These are phyloP conservation scores for Glycine soja DNA, from an alignment of 306 rosid species.

Conservation along the genomic window DNA sequence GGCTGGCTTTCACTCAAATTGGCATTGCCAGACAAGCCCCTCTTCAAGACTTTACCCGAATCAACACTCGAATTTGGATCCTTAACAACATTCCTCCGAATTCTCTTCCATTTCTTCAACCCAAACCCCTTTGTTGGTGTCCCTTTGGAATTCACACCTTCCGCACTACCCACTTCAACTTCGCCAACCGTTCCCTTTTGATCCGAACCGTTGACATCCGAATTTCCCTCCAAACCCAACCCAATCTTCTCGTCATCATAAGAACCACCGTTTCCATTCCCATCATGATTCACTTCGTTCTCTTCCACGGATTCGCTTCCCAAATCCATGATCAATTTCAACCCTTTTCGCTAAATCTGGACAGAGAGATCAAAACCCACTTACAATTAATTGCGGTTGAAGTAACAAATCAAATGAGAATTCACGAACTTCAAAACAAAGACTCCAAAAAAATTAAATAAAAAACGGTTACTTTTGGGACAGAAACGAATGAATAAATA, in stretches of 20 bases:
- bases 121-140: constrained; percentile 48
- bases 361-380: constrained; percentile 37
- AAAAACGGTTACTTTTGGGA: neutral
- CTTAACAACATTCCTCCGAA: constrained; percentile 52
- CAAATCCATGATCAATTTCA: constrained; percentile 72
- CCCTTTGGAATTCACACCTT: constrained; percentile 43
- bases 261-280: constrained; percentile 51
- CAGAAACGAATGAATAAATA: neutral
- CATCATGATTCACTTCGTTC: constrained; percentile 59
- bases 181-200: constrained; percentile 21
- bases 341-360: constrained; percentile 29
- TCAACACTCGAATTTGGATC: constrained; percentile 57
- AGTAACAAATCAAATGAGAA: constrained; percentile 38
- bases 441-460: too few species aligned
- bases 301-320: constrained; percentile 73
- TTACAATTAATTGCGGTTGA: constrained; percentile 43
- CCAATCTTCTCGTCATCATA: constrained; percentile 48
- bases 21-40: constrained; percentile 64
- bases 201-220: constrained; percentile 33
- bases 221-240: constrained; percentile 53
- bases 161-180: constrained; percentile 45
- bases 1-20: constrained; percentile 53
- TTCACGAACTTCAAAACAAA: constrained; percentile 21
- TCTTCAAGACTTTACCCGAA: constrained; percentile 66
- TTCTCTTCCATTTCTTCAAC: constrained; percentile 57